These are phyloP conservation scores for Xylaria sp. DNA, from an alignment of 2,329 filamentous ascomycete species.

Conservation along the genomic window DNA sequence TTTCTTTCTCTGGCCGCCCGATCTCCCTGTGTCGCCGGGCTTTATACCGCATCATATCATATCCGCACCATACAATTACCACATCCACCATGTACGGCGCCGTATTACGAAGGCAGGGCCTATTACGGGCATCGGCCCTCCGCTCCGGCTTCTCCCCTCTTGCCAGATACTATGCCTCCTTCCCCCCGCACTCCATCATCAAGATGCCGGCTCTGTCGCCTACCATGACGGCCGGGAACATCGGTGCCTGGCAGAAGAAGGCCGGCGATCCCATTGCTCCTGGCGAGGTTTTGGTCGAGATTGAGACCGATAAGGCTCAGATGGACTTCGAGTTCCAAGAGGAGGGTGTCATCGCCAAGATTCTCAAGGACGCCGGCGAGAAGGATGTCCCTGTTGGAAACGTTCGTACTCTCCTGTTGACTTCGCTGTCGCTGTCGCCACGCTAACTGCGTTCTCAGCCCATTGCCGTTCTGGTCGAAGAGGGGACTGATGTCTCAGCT, in stretches of 20 bases:
- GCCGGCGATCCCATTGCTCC: constrained; percentile 86
- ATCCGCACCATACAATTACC: not conserved
- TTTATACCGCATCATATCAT: constrained; percentile 33
- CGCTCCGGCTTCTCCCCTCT: constrained; percentile 65
- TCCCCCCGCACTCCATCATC: constrained; percentile 93
- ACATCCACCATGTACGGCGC: constrained; percentile 68
- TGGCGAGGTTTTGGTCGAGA: constrained; percentile 96
- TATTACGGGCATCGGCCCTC: constrained; percentile 63
- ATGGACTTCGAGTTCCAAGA: constrained; percentile 99
- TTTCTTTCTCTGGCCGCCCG: constrained; percentile 18
- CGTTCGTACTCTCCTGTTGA: constrained; percentile 68
- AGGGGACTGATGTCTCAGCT: constrained; percentile 84
- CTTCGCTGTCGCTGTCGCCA: constrained; percentile 26
- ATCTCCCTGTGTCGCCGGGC: constrained; percentile 39
- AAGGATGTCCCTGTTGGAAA: constrained; percentile 96
- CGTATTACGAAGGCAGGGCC: constrained; percentile 71
- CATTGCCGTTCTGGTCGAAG: constrained; percentile 94
- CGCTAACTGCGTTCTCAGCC: constrained; percentile 67
- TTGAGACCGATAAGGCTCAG: constrained; percentile 99
- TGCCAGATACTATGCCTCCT: constrained; percentile 79
- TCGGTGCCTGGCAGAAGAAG: constrained; percentile 98
- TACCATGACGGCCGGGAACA: constrained; percentile 97
- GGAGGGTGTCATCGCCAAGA: constrained; percentile 93
- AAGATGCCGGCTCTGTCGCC: constrained; percentile 98
- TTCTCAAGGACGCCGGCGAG: constrained; percentile 89